Evolutionary conservation across 352 stramenopile genomes (phyloP).

Genomic region (Phytophthora podocarpi): DNA sequence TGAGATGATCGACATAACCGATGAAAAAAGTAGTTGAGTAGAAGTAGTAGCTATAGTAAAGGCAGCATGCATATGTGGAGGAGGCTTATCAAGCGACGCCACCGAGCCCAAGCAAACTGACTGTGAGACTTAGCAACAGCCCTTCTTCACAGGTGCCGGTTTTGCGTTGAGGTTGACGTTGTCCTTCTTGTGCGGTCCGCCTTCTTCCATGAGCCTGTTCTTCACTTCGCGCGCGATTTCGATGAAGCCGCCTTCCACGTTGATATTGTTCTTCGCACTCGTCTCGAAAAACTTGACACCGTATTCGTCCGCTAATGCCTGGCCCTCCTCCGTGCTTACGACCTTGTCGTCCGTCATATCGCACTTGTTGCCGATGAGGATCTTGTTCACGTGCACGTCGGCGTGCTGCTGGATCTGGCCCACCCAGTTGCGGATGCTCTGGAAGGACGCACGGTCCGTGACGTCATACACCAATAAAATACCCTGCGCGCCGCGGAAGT

Average conservation of each 20-base stretch:
- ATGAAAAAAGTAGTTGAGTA: constrained; percentile 38
- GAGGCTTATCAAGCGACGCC: constrained; percentile 19
- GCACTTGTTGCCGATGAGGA: constrained; percentile 99
- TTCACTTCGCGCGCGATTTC: constrained; percentile 90
- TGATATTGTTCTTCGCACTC: constrained; percentile 96
- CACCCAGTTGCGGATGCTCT: constrained; percentile 98
- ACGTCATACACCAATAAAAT: constrained; percentile 99
- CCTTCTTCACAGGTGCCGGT: constrained; percentile 77
- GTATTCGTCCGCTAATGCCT: constrained; percentile 94
- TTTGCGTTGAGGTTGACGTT: constrained; percentile 84
- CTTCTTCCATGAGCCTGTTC: constrained; percentile 90
- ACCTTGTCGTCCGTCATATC: constrained; percentile 98
- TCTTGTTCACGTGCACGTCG: constrained; percentile 99
- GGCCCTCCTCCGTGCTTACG: constrained; percentile 94
- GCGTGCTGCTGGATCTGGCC: constrained; percentile 98
- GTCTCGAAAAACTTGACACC: constrained; percentile 96
- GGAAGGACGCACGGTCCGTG: constrained; percentile 96
- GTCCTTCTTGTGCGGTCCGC: constrained; percentile 86
- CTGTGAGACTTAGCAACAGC: constrained; percentile 74
- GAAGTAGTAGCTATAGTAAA: constrained; percentile 43
- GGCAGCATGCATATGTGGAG: constrained; percentile 30
- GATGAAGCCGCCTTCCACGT: constrained; percentile 92
- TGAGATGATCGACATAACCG: constrained; percentile 3
- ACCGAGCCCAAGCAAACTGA: constrained; percentile 33
- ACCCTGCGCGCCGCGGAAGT: constrained; percentile 98